phyloP scores from a whole-genome alignment of 768 basidiomycete genomes.

The Crucibulum laeve region DNA sequence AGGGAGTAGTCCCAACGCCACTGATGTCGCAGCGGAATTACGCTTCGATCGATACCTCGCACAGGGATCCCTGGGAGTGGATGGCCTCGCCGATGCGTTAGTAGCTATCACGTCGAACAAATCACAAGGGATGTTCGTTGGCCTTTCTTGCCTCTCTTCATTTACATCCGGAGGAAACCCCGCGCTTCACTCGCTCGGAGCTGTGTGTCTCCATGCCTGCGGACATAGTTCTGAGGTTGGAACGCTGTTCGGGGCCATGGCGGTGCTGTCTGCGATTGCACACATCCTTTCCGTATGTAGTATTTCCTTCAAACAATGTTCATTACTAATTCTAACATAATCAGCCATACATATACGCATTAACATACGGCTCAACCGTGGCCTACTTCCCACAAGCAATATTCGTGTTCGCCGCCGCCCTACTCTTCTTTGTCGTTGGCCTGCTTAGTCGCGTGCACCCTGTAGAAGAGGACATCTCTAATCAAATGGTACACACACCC shows the following conservation, averaged over 20 bases:
- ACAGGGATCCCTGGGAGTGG: constrained; percentile 60
- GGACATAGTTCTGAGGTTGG: constrained; percentile 46
- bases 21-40: constrained; percentile 54
- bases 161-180: constrained; percentile 70
- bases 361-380: constrained; percentile 63
- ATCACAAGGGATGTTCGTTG: constrained; percentile 51
- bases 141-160: constrained; percentile 56
- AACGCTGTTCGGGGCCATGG: constrained; percentile 67
- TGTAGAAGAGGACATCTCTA: constrained; percentile 18
- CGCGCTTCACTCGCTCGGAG: constrained; percentile 64
- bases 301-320: neutral
- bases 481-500: constrained; percentile 2
- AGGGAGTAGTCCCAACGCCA: constrained; percentile 24
- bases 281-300: constrained; percentile 53
- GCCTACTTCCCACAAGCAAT: constrained; percentile 63
- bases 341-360: constrained; percentile 66
- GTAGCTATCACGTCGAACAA: constrained; percentile 50
- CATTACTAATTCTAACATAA: neutral
- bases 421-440: constrained; percentile 47
- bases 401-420: constrained; percentile 53
- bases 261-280: constrained; percentile 60
- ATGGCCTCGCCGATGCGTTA: constrained; percentile 59
- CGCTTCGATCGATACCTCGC: constrained; percentile 67
- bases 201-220: constrained; percentile 59
- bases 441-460: constrained; percentile 35